Evolutionary conservation across 1,284 basidiomycete genomes (phyloP).

Genomic region (Rhodotorula sp.): DNA sequence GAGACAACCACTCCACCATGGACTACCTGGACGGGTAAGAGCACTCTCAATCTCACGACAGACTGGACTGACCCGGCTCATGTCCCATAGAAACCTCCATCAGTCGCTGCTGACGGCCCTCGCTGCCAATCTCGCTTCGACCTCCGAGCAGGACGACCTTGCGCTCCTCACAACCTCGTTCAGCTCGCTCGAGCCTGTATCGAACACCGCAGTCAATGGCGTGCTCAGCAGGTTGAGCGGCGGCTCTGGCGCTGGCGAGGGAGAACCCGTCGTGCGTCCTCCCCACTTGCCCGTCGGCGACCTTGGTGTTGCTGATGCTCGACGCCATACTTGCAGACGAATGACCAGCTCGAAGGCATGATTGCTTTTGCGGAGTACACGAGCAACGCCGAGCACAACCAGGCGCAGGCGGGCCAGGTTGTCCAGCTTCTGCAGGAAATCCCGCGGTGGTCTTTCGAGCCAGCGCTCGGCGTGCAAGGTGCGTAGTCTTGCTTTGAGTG

Average conservation of each 20-base stretch:
- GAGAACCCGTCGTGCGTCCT: constrained; percentile 51
- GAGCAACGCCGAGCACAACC: constrained; percentile 2
- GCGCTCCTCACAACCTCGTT: constrained; percentile 25
- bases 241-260: constrained; percentile 52
- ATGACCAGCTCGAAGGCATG: constrained; percentile 39
- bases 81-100: constrained; percentile 62
- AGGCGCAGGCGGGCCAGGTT: constrained; percentile 18
- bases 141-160: constrained; percentile 35
- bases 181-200: constrained; percentile 15
- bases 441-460: constrained; percentile 70
- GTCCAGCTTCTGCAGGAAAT: constrained; percentile 60
- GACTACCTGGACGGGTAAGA: constrained; percentile 11
- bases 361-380: constrained; percentile 40
- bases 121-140: constrained; percentile 59
- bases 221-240: constrained; percentile 17
- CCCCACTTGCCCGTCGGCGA: neutral
- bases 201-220: constrained; percentile 13
- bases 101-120: constrained; percentile 77
- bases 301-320: constrained; percentile 51
- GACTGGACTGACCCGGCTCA: neutral
- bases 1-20: neutral
- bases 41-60: fast-evolving
- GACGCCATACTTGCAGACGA: constrained; percentile 47
- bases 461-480: constrained; percentile 55
- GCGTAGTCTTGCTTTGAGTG: neutral